These are phyloP conservation scores for Tylopilus vinaceipallidus DNA, from an alignment of 768 basidiomycete genomes.

Conservation along the genomic window DNA sequence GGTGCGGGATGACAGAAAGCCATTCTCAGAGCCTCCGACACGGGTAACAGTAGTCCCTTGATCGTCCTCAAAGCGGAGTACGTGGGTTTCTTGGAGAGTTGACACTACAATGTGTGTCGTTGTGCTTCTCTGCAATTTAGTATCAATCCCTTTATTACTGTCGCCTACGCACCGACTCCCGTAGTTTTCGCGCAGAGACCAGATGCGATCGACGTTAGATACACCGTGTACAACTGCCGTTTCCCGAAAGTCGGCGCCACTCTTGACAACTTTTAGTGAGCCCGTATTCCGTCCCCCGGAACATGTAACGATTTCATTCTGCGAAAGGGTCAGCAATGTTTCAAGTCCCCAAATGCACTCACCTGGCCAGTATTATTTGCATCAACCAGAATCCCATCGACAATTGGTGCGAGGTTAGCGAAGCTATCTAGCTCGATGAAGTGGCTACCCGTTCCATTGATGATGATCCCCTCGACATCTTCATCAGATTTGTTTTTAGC, in stretches of 20 bases:
- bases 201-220: slow-evolving; percentile 54
- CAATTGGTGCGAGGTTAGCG: slow-evolving; percentile 79
- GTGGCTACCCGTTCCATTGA: slow-evolving; percentile 53
- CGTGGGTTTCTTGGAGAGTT: slow-evolving; percentile 50
- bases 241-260: slow-evolving; percentile 78
- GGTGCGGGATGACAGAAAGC: slow-evolving; percentile 55
- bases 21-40: slow-evolving; percentile 41
- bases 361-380: slow-evolving; percentile 71
- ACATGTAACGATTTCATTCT: slow-evolving; percentile 84
- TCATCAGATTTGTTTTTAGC: slow-evolving; percentile 35
- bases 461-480: slow-evolving; percentile 42
- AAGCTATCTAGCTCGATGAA: slow-evolving; percentile 61
- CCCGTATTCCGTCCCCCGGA: slow-evolving; percentile 81
- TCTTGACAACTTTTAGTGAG: slow-evolving; percentile 72
- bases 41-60: slow-evolving; percentile 15
- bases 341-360: slow-evolving; percentile 11
- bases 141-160: neutral
- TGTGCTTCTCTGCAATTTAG: slow-evolving; percentile 32
- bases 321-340: neutral
- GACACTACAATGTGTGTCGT: slow-evolving; percentile 62
- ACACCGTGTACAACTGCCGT: slow-evolving; percentile 58
- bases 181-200: slow-evolving; percentile 52
- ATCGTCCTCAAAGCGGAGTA: slow-evolving; percentile 48
- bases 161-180: slow-evolving; percentile 45
- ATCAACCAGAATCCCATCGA: slow-evolving; percentile 78